Percentiles rank a stretch among this genome's conserved stretches.
Conservation (phyloP, 83 land plant genomes). For the Diphasiastrum complanatum region DNA sequence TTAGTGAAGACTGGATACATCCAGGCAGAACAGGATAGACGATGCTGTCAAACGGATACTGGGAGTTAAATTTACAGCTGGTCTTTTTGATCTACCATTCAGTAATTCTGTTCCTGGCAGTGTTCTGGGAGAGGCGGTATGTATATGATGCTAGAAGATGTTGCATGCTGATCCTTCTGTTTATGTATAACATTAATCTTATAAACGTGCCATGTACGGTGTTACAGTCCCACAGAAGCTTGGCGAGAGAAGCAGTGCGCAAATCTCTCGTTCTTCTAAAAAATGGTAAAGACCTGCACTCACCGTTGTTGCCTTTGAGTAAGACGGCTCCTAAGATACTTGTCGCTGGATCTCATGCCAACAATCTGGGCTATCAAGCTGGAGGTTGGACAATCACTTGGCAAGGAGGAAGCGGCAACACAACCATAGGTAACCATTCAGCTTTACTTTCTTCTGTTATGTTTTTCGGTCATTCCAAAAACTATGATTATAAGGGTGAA, state of each 20-base stretch:
- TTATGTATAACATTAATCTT: background rate
- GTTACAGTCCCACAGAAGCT: slow-evolving; percentile 54
- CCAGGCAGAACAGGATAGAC: slow-evolving; percentile 51
- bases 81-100: slow-evolving; percentile 73
- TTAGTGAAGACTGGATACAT: slow-evolving; percentile 49
- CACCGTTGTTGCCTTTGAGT: slow-evolving; percentile 58
- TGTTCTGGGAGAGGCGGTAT: slow-evolving; percentile 34
- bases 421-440: slow-evolving; percentile 18
- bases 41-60: slow-evolving; percentile 76
- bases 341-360: slow-evolving; percentile 71
- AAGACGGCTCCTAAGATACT: slow-evolving; percentile 56
- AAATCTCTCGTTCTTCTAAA: slow-evolving; percentile 78
- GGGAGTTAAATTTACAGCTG: slow-evolving; percentile 63
- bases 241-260: slow-evolving; percentile 81
- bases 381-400: slow-evolving; percentile 86
- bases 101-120: slow-evolving; percentile 35
- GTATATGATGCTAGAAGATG: slow-evolving; percentile 2
- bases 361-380: slow-evolving; percentile 77
- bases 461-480: background rate
- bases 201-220: too few relatives aligned
- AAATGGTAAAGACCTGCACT: slow-evolving; percentile 52
- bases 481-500: background rate
- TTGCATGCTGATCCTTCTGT: slow-evolving; percentile 11
- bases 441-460: background rate
- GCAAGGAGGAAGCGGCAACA: slow-evolving; percentile 54